Evolutionary conservation across 495 filamentous ascomycete species (phyloP).

Genomic region (Penicillium argentinense): DNA sequence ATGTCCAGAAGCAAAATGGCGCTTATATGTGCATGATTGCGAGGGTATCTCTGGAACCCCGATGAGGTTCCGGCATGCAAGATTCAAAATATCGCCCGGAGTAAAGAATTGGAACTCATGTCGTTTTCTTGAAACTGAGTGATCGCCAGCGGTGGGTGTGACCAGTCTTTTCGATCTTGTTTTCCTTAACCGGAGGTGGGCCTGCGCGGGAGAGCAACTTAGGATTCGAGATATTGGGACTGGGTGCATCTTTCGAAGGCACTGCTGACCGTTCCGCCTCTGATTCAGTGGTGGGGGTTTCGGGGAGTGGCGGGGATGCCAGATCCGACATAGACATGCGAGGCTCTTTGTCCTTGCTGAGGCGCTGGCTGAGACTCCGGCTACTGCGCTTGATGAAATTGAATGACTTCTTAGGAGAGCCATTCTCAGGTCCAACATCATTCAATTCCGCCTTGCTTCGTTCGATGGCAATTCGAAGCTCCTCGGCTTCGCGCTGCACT

Average conservation of each 20-base stretch:
- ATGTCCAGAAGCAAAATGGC: slow-evolving; percentile 34
- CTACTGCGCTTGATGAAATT: slow-evolving; percentile 56
- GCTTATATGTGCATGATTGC: slow-evolving; percentile 27
- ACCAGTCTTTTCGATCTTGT: slow-evolving; percentile 14
- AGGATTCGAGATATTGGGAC: slow-evolving; percentile 12
- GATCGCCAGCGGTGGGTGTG: slow-evolving; percentile 27
- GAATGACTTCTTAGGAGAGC: slow-evolving; percentile 37
- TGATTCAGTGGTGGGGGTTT: slow-evolving; percentile 14
- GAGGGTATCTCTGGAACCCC: slow-evolving; percentile 24
- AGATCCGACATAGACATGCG: slow-evolving; percentile 35
- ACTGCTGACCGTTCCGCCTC: slow-evolving; percentile 8
- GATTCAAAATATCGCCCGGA: slow-evolving; percentile 20
- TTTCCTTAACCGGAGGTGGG: slow-evolving; percentile 10
- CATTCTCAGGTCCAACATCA: slow-evolving; percentile 36
- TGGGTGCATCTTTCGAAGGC: slow-evolving; percentile 12
- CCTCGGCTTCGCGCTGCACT: slow-evolving; percentile 54
- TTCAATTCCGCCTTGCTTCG: slow-evolving; percentile 47
- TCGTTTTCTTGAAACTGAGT: slow-evolving; percentile 29
- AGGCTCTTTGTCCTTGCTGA: slow-evolving; percentile 38
- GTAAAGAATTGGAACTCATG: slow-evolving; percentile 12
- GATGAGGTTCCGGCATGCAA: slow-evolving; percentile 13
- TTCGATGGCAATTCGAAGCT: slow-evolving; percentile 57
- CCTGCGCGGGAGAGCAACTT: slow-evolving; percentile 14
- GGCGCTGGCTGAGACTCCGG: slow-evolving; percentile 58
- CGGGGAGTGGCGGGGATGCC: slow-evolving; percentile 16